Evolutionary conservation across 2,329 filamentous ascomycete species (phyloP), one percentile per base, ranked within the genome.

Genomic region (Knufia petricola): DNA sequence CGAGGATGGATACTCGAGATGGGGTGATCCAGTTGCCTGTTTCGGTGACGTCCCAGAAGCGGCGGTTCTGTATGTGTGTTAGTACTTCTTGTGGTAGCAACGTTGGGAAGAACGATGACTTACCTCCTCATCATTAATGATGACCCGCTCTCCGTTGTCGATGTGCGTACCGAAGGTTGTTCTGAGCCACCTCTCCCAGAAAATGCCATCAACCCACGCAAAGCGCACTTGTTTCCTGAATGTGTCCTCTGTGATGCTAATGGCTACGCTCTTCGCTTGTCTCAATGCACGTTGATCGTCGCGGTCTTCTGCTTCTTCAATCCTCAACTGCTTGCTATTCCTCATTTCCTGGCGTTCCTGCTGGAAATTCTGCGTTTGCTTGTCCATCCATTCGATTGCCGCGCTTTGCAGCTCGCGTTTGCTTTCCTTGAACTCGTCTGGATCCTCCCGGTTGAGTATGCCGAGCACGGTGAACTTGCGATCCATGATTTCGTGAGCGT

Each of bases 101-200:
- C 10, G 34, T n/a, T 30, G 23, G 4, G 7, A 38, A 3, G 2
- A 10, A 20, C 42, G 32, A 15, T 17, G 51, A 75, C 86, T 84
- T 73, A 94, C 88, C 66, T 94, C 88, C 73, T 96, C 87, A 60
- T 98, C 92, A 58, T 95, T 95, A 69, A 98, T 92, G 51, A 98
- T 84, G 48, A 98, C 86, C 54, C 87, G 81, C 66, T 96, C 92
- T 41, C 90, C 89, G 54, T 92, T 82, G 52, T 73, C 74, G 26
- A 92, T 82, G 59, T 94, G 85, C 57, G 96, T 84, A 48, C 90
- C 90, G 62, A 94, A 98, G 0, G 90, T 95, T n/a, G 84, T 89
- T 57, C 84, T 78, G 55, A 98, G 80, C 92, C 92, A 98, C 53
- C 90, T 79, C 67, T 96, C 89, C 92, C 92, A 98, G 66, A 96